Evolutionary conservation across 768 basidiomycete genomes (phyloP).

Genomic region (Clitopilus hobsonii): DNA sequence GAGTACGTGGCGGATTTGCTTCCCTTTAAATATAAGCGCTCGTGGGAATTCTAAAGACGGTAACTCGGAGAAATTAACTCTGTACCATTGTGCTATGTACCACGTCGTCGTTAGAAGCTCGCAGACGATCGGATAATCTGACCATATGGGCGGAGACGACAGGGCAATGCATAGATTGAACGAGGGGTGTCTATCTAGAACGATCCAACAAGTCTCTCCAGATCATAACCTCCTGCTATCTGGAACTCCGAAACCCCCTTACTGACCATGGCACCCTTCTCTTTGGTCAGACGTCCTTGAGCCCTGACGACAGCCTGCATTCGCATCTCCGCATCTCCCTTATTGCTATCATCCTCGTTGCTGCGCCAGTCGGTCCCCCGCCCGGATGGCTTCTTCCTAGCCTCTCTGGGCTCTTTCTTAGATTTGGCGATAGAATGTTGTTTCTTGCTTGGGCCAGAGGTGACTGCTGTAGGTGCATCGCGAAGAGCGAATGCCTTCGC

Average conservation of each 20-base stretch:
- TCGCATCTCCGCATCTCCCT: slow-evolving; percentile 63
- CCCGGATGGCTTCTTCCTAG: background rate
- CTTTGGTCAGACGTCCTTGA: slow-evolving; percentile 78
- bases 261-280: slow-evolving; percentile 69
- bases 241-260: slow-evolving; percentile 75
- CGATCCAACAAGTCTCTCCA: slow-evolving; percentile 54
- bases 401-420: slow-evolving; percentile 14
- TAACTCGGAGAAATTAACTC: background rate
- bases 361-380: slow-evolving; percentile 6
- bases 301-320: slow-evolving; percentile 85
- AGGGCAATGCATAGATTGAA: too few relatives aligned
- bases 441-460: slow-evolving; percentile 18
- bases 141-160: too few relatives aligned
- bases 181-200: too few relatives aligned
- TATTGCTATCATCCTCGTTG: slow-evolving; percentile 28
- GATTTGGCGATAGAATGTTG: slow-evolving; percentile 14
- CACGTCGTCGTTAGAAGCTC: background rate
- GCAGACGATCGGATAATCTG: background rate
- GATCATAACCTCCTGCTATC: slow-evolving; percentile 55
- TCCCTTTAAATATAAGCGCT: slow-evolving; percentile 6
- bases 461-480: slow-evolving; percentile 67
- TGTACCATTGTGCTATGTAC: background rate
- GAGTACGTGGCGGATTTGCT: slow-evolving; percentile 12
- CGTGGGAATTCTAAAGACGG: slow-evolving; percentile 2
- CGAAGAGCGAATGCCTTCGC: slow-evolving; percentile 90